These are phyloP conservation scores for Prosopis cineraria DNA, from an alignment of 306 rosid genomes.

Conservation along the genomic window DNA sequence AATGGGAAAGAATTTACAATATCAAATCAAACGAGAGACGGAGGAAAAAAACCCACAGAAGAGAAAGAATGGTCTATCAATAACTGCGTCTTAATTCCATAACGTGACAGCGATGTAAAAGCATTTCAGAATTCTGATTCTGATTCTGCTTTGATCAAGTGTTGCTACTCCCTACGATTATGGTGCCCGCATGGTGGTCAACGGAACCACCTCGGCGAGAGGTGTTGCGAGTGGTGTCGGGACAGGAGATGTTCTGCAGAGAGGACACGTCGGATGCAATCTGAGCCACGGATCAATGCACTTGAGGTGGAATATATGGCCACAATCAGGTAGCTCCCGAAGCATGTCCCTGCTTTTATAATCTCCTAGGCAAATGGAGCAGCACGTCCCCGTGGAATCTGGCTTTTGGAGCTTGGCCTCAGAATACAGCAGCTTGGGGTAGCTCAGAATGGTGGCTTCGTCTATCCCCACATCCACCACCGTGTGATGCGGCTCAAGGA, in stretches of 20 bases:
- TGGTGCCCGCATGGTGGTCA: conserved; percentile 56
- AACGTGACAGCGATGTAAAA: background rate
- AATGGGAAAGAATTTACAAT: conserved; percentile 41
- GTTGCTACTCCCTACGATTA: background rate
- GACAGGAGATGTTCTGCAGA: conserved; percentile 87
- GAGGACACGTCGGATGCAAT: conserved; percentile 83
- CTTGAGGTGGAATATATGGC: conserved; percentile 68
- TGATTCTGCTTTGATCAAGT: background rate
- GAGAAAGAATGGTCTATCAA: background rate
- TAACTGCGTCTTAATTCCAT: background rate
- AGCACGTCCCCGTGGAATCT: conserved; percentile 57
- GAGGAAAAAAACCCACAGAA: background rate
- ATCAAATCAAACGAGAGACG: conserved; percentile 34
- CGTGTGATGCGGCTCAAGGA: conserved; percentile 41
- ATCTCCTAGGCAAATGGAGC: conserved; percentile 85
- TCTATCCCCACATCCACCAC: conserved; percentile 73
- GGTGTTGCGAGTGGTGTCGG: conserved; percentile 94
- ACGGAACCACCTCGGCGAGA: conserved; percentile 86
- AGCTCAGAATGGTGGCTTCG: conserved; percentile 63
- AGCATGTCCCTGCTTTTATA: conserved; percentile 63
- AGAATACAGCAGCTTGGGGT: conserved; percentile 71
- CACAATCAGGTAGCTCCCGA: conserved; percentile 77
- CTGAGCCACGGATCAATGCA: conserved; percentile 93
- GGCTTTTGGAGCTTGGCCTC: conserved; percentile 61
- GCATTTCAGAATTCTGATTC: background rate